Conservation (phyloP, 2,329 filamentous ascomycete species). For the Aspergillus fijiensis region DNA sequence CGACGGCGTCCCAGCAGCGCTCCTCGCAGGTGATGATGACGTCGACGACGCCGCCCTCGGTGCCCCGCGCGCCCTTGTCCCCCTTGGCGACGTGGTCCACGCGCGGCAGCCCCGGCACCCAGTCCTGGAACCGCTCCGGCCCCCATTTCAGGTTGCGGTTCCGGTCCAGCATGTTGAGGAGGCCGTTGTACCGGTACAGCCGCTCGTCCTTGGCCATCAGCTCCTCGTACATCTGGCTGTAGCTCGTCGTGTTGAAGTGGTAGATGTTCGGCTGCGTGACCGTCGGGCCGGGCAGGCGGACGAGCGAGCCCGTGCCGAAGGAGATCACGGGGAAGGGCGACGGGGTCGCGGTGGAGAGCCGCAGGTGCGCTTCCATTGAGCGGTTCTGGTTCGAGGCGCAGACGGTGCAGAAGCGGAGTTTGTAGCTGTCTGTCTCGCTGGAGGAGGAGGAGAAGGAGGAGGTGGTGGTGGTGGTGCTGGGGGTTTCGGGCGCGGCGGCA, state of each 20-base stretch:
- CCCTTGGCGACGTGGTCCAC: conserved; percentile 67
- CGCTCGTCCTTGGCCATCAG: conserved; percentile 80
- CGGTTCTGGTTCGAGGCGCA: conserved; percentile 98
- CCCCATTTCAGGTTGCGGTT: conserved; percentile 93
- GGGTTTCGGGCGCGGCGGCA: conserved; percentile 2
- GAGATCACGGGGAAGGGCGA: conserved; percentile 95
- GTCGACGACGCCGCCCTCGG: conserved; percentile 87
- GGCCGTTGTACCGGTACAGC: conserved; percentile 86
- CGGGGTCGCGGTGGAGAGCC: conserved; percentile 70
- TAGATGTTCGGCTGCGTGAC: conserved; percentile 96
- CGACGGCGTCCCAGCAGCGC: conserved; percentile 94
- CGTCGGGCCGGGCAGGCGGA: conserved; percentile 85
- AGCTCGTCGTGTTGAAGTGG: conserved; percentile 95
- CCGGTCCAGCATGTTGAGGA: conserved; percentile 92
- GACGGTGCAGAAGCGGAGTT: conserved; percentile 96
- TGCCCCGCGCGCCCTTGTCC: conserved; percentile 74
- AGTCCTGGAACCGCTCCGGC: conserved; percentile 97
- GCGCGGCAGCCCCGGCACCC: conserved; percentile 82
- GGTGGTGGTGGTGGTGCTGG: background rate
- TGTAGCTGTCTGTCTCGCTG: conserved; percentile 61
- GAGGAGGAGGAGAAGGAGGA: conserved; percentile 26
- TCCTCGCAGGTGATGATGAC: conserved; percentile 97
- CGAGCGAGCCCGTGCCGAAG: conserved; percentile 92
- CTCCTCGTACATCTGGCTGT: conserved; percentile 91
- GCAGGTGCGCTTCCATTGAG: conserved; percentile 99